phyloP scores from a whole-genome alignment of 208 protist species.

The Leishmania mexicana region DNA sequence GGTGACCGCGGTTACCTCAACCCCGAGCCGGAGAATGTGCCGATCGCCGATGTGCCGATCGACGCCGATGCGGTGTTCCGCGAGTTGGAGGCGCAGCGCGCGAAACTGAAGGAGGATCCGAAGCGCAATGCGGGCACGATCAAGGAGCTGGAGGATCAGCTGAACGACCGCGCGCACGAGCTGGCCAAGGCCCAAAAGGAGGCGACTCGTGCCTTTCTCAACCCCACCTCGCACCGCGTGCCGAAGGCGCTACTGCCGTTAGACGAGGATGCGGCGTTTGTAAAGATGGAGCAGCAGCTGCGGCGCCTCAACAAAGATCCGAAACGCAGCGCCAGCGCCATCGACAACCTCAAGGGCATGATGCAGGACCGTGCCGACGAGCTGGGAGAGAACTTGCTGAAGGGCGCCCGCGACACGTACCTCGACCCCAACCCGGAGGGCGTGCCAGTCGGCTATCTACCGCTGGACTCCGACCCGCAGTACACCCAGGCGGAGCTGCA shows the following conservation, averaged over 20 bases:
- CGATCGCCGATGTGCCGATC: constrained; percentile 57
- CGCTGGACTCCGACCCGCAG: constrained; percentile 57
- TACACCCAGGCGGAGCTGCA: constrained; percentile 70
- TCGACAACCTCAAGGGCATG: constrained; percentile 70
- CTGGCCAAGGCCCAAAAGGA: constrained; percentile 65
- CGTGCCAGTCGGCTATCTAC: constrained; percentile 60
- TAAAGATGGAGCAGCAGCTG: constrained; percentile 67
- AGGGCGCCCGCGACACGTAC: constrained; percentile 67
- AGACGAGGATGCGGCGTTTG: constrained; percentile 67
- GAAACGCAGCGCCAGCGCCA: constrained; percentile 54
- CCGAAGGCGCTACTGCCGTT: constrained; percentile 66
- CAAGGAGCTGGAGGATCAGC: constrained; percentile 58
- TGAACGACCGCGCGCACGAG: constrained; percentile 74
- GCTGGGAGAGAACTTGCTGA: constrained; percentile 60
- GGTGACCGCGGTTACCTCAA: constrained; percentile 76
- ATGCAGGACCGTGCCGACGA: constrained; percentile 76
- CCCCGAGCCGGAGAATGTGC: constrained; percentile 74
- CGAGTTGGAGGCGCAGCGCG: constrained; percentile 63
- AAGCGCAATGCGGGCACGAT: constrained; percentile 53
- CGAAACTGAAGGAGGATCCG: constrained; percentile 68
- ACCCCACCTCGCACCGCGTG: constrained; percentile 54
- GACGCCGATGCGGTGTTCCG: constrained; percentile 57
- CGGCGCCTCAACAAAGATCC: constrained; percentile 63
- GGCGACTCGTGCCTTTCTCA: constrained; percentile 59
- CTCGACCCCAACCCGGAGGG: constrained; percentile 69